Conservation (phyloP, 495 filamentous ascomycete genomes). For the Aspergillus asperescens region DNA sequence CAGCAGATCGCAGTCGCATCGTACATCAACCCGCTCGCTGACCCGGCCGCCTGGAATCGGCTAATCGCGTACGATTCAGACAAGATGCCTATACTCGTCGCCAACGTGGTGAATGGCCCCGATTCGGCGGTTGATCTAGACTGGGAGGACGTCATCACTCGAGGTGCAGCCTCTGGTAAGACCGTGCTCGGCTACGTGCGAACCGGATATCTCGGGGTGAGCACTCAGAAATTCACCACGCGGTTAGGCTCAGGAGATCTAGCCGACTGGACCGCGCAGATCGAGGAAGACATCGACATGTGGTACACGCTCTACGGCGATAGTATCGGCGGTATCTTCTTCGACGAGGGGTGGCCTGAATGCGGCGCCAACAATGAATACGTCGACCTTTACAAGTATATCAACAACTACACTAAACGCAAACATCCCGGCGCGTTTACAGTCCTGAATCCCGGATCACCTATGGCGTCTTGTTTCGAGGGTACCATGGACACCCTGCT, state of each 20-base stretch:
- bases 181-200: conserved; percentile 21
- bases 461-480: conserved; percentile 15
- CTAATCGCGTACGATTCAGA: conserved; percentile 11
- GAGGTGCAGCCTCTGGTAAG: conserved; percentile 11
- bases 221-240: conserved; percentile 16
- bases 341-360: conserved; percentile 22
- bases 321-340: conserved; percentile 21
- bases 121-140: conserved; percentile 11
- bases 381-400: conserved; percentile 12
- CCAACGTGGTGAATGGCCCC: conserved; percentile 21
- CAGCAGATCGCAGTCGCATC: conserved; percentile 22
- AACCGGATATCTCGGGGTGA: conserved; percentile 22
- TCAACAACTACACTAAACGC: conserved; percentile 15
- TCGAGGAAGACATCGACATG: conserved; percentile 21
- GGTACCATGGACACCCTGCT: conserved; percentile 17
- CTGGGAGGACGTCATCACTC: conserved; percentile 16
- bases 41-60: conserved; percentile 17
- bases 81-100: conserved; percentile 15
- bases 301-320: conserved; percentile 18
- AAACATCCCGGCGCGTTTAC: conserved; percentile 12
- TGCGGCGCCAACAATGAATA: conserved; percentile 16
- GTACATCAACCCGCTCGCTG: conserved; percentile 20
- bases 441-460: conserved; percentile 14
- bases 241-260: conserved; percentile 16
- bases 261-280: conserved; percentile 19